These are phyloP conservation scores for Leccinum broughii DNA, from an alignment of 768 basidiomycete species.

Conservation along the genomic window DNA sequence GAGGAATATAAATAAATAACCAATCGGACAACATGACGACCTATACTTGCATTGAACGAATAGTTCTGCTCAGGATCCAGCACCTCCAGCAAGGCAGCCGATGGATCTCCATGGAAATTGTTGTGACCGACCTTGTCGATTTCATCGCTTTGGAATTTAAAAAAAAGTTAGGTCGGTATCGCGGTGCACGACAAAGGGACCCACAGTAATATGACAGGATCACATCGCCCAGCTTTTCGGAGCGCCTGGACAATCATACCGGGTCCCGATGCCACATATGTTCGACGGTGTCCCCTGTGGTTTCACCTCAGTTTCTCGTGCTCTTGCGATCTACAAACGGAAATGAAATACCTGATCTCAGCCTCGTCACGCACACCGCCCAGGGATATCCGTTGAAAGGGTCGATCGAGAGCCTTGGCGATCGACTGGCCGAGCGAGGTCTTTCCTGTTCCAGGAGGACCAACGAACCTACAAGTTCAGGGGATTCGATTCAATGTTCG, in stretches of 20 bases:
- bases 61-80: conserved; percentile 94
- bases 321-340: conserved; percentile 9
- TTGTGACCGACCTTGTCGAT: conserved; percentile 88
- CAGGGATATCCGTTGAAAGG: conserved; percentile 90
- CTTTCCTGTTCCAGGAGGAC: conserved; percentile 90
- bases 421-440: conserved; percentile 90
- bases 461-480: conserved; percentile 62
- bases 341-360: conserved; percentile 50
- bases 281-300: conserved; percentile 63
- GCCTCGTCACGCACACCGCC: conserved; percentile 95
- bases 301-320: conserved; percentile 3
- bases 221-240: conserved; percentile 76
- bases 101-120: conserved; percentile 91
- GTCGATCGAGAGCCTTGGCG: conserved; percentile 76
- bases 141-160: conserved; percentile 56
- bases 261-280: conserved; percentile 89
- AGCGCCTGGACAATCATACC: conserved; percentile 86
- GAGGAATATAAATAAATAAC: conserved; percentile 7
- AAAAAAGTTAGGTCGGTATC: not conserved
- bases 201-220: conserved; percentile 76
- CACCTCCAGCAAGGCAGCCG: conserved; percentile 87
- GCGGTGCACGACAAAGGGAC: conserved; percentile 14
- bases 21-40: not conserved
- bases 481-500: not conserved
- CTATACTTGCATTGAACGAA: conserved; percentile 61